These are phyloP conservation scores for Aspergillus alliaceus DNA, from an alignment of 2,329 filamentous ascomycete genomes.

Conservation along the genomic window DNA sequence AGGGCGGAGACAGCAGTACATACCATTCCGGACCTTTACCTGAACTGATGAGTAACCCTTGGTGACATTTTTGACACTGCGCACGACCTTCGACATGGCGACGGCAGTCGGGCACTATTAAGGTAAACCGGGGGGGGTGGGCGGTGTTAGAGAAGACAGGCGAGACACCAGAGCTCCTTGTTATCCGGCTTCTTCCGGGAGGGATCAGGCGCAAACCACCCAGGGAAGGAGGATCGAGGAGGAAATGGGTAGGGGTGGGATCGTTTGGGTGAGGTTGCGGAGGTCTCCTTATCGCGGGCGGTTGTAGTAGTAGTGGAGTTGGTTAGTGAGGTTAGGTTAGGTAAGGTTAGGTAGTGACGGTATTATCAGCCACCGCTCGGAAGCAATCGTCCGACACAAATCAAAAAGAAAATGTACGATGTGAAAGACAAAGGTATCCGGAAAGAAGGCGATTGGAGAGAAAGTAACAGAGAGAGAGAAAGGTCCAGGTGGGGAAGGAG, in stretches of 20 bases:
- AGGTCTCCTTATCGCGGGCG: slow-evolving; percentile 12
- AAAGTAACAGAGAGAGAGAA: slow-evolving; percentile 9
- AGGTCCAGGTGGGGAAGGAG: too few species aligned
- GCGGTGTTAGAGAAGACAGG: not conserved
- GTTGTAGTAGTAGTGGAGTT: slow-evolving; percentile 2
- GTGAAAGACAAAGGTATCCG: not conserved
- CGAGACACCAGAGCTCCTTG: not conserved
- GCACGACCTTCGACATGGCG: slow-evolving; percentile 91
- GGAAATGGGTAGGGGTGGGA: not conserved
- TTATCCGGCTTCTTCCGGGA: not conserved
- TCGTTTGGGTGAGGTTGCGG: not conserved
- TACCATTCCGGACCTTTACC: slow-evolving; percentile 98
- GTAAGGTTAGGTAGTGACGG: too few species aligned
- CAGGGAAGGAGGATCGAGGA: not conserved
- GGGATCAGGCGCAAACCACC: not conserved
- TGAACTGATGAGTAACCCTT: slow-evolving; percentile 97
- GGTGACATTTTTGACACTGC: slow-evolving; percentile 98
- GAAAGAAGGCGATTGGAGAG: slow-evolving; percentile 11
- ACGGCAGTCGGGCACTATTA: slow-evolving; percentile 12
- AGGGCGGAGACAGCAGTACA: too few species aligned
- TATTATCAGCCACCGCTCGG: slow-evolving; percentile 14
- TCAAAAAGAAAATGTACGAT: too few species aligned
- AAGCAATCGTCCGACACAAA: slow-evolving; percentile 13
- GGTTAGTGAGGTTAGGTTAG: too few species aligned
- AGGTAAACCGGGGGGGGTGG: not conserved